A percentile compares a stretch with the other conserved stretches of the same genome.
Evolutionary conservation across 352 stramenopile genomes (phyloP).

Genomic region (Globisporangium acanthophoron): DNA sequence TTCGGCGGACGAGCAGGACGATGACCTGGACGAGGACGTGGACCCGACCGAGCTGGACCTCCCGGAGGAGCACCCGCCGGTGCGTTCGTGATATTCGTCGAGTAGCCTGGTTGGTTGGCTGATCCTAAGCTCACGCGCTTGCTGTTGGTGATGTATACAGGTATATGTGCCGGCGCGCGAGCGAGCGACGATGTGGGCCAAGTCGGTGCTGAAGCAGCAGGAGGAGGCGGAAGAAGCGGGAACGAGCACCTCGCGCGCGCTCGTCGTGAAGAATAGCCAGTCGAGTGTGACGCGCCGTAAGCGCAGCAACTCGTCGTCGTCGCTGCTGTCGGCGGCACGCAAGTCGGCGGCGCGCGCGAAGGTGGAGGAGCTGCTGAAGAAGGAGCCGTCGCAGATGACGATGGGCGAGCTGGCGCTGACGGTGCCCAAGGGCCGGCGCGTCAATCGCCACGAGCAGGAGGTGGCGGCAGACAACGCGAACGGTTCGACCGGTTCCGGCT

Average conservation of each 20-base stretch:
- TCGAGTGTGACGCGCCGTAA: constrained; percentile 24
- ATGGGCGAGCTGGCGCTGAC: constrained; percentile 79
- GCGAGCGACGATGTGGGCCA: constrained; percentile 67
- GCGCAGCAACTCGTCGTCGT: constrained; percentile 54
- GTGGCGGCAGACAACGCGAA: constrained; percentile 31
- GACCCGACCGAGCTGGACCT: constrained; percentile 28
- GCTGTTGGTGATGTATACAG: constrained; percentile 6
- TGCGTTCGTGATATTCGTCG: neutral
- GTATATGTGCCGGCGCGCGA: constrained; percentile 70
- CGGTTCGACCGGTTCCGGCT: constrained; percentile 6
- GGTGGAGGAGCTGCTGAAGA: constrained; percentile 54
- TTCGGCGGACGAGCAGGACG: constrained; percentile 30
- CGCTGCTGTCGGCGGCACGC: constrained; percentile 26
- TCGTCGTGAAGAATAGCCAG: constrained; percentile 30
- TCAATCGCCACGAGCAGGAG: constrained; percentile 60
- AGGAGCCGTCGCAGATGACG: constrained; percentile 77
- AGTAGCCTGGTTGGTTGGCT: too few species aligned
- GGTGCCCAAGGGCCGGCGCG: constrained; percentile 54
- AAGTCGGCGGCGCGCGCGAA: constrained; percentile 26
- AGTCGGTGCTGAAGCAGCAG: constrained; percentile 46
- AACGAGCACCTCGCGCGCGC: constrained; percentile 12
- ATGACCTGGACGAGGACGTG: constrained; percentile 34
- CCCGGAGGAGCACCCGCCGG: neutral
- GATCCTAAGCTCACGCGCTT: neutral
- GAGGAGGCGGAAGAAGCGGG: constrained; percentile 29